Conservation (phyloP, 2,329 filamentous ascomycete genomes). For the Penicillium sp. region DNA sequence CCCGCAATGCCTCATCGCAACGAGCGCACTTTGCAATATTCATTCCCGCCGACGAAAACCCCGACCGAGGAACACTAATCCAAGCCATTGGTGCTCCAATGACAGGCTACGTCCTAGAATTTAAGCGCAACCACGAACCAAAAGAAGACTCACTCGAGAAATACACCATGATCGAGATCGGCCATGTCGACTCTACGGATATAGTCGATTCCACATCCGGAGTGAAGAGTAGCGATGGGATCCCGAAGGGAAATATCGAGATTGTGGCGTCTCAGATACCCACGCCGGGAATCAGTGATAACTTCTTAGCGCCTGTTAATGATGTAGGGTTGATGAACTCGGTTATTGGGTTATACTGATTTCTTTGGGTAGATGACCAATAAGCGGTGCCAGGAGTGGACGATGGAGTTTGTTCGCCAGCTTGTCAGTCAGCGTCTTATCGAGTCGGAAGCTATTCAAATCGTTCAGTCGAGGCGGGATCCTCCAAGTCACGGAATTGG, state of each 20-base stretch:
- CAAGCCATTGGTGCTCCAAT: conserved; percentile 33
- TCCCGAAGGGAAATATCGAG: conserved; percentile 25
- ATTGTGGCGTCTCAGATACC: conserved; percentile 25
- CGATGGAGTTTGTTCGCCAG: conserved; percentile 29
- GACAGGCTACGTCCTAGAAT: conserved; percentile 29
- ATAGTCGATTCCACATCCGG: conserved; percentile 17
- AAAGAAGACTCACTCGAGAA: conserved; percentile 7
- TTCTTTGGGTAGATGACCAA: conserved; percentile 24
- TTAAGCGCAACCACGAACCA: conserved; percentile 27
- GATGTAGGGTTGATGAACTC: conserved; percentile 20
- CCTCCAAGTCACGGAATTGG: conserved; percentile 29
- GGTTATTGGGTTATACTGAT: not conserved
- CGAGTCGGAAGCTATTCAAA: conserved; percentile 19
- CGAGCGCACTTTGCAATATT: conserved; percentile 32
- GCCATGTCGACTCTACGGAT: conserved; percentile 20
- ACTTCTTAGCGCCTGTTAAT: conserved; percentile 35
- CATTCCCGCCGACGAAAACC: conserved; percentile 19
- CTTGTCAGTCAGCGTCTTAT: conserved; percentile 23
- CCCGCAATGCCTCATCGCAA: conserved; percentile 21
- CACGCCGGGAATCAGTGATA: conserved; percentile 29
- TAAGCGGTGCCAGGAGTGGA: conserved; percentile 34
- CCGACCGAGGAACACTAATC: conserved; percentile 26
- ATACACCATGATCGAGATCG: conserved; percentile 18
- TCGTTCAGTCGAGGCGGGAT: conserved; percentile 30
- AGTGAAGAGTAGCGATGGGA: conserved; percentile 13